Percentiles rank a stretch among this genome's conserved stretches.
phyloP scores from a whole-genome alignment of 1,139 yeast genomes.

The Kodamaea sp. region DNA sequence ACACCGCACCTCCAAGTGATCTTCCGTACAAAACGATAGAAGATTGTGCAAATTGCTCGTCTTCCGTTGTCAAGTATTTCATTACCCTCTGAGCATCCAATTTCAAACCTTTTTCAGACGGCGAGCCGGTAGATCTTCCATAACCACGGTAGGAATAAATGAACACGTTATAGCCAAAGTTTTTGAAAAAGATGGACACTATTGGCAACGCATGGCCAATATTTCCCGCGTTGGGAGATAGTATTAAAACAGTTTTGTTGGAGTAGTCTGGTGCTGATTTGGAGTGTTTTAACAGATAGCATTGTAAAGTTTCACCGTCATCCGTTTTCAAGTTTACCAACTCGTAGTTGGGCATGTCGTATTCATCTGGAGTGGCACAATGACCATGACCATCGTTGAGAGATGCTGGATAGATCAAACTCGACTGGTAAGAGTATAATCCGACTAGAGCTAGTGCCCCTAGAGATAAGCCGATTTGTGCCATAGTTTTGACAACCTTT shows the following conservation, averaged over 20 bases:
- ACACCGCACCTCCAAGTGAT: constrained; percentile 94
- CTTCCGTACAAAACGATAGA: constrained; percentile 79
- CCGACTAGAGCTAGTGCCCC: constrained; percentile 50
- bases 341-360: constrained; percentile 66
- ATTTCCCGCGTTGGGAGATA: constrained; percentile 96
- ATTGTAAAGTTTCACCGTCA: constrained; percentile 59
- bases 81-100: constrained; percentile 77
- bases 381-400: constrained; percentile 74
- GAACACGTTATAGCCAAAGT: constrained; percentile 75
- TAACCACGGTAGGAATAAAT: constrained; percentile 91
- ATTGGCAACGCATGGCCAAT: constrained; percentile 91
- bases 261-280: constrained; percentile 38
- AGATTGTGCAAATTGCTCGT: constrained; percentile 51
- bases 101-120: constrained; percentile 80
- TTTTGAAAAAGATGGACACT: constrained; percentile 66
- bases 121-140: constrained; percentile 78
- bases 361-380: constrained; percentile 79
- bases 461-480: constrained; percentile 34
- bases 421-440: constrained; percentile 66
- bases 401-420: constrained; percentile 78
- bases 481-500: constrained; percentile 13
- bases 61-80: constrained; percentile 55
- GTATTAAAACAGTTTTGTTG: constrained; percentile 71
- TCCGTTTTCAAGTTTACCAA: constrained; percentile 59
- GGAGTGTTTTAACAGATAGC: constrained; percentile 52